phyloP scores from a whole-genome alignment of 1,139 yeast species.

The Pichia sp. region DNA sequence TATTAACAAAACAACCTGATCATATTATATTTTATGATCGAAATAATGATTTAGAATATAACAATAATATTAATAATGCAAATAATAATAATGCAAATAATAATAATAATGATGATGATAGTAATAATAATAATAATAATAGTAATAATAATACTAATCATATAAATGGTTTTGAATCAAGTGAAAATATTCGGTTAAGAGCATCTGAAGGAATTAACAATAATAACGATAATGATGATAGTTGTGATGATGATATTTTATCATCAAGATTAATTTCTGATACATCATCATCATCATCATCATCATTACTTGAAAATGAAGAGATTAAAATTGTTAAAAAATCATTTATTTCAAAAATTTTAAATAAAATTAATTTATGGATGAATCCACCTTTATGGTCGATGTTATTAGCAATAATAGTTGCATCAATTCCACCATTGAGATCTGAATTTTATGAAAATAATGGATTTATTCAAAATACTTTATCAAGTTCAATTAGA shows the following conservation, averaged over 20 bases:
- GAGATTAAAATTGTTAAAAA: constrained; percentile 2
- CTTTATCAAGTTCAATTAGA: constrained; percentile 66
- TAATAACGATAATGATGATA: not conserved
- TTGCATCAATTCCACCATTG: constrained; percentile 72
- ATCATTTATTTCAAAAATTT: not conserved
- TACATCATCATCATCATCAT: not conserved
- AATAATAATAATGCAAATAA: not conserved
- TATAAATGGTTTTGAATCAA: constrained; percentile 1
- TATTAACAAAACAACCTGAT: constrained; percentile 43
- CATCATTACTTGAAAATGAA: not conserved
- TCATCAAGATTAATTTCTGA: not conserved
- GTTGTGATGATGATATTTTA: constrained; percentile 3
- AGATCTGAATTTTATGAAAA: constrained; percentile 61
- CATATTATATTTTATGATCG: constrained; percentile 31
- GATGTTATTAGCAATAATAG: constrained; percentile 75
- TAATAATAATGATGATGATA: not conserved
- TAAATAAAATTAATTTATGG: constrained; percentile 18
- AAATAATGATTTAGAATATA: not conserved
- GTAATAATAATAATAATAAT: not conserved
- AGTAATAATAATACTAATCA: constrained; percentile 2
- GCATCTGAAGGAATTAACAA: too few relatives aligned
- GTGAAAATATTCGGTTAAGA: too few relatives aligned
- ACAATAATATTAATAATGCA: not conserved
- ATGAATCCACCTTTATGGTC: constrained; percentile 97
- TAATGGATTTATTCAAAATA: constrained; percentile 65